A percentile compares a stretch with the other conserved stretches of the same genome.
Evolutionary conservation across 139 green algal species (phyloP).

Genomic region (Chlamydomonas eustigma): DNA sequence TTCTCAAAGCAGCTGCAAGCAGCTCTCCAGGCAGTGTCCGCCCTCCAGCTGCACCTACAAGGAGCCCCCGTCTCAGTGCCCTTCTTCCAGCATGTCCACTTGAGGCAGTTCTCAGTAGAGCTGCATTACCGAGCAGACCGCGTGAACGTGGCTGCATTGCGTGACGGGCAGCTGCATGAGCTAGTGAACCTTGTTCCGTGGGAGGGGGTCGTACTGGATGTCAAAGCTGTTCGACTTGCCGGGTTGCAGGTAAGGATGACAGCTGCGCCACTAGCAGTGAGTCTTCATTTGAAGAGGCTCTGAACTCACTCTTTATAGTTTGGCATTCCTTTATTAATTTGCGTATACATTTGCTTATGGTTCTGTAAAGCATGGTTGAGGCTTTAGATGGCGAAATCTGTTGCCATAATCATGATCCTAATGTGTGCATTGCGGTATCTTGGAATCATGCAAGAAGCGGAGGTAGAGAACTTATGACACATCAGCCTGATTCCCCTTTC

Average conservation of each 20-base stretch:
- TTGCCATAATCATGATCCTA: too few species aligned
- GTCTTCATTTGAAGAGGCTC: too few species aligned
- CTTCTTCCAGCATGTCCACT: constrained; percentile 41
- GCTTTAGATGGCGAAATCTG: too few species aligned
- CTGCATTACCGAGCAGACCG: constrained; percentile 25
- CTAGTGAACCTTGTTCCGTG: constrained; percentile 73
- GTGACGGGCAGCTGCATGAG: constrained; percentile 49
- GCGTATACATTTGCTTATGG: too few species aligned
- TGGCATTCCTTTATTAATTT: too few species aligned
- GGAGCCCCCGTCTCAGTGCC: constrained; percentile 27
- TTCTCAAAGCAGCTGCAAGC: background rate
- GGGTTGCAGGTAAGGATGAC: constrained; percentile 29
- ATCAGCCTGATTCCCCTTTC: too few species aligned
- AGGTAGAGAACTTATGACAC: too few species aligned
- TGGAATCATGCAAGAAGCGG: too few species aligned
- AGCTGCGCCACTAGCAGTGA: too few species aligned
- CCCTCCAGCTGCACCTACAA: constrained; percentile 8
- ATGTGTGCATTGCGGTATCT: too few species aligned
- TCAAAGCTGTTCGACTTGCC: constrained; percentile 41
- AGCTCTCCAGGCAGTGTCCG: background rate
- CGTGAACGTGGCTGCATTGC: constrained; percentile 33
- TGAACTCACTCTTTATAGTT: too few species aligned
- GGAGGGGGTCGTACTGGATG: constrained; percentile 56
- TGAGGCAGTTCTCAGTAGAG: constrained; percentile 24
- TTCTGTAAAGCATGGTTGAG: too few species aligned